A percentile compares a stretch with the other conserved stretches of the same genome.
Conservation (phyloP, 768 basidiomycete genomes). For the Boletus coccyginus region DNA sequence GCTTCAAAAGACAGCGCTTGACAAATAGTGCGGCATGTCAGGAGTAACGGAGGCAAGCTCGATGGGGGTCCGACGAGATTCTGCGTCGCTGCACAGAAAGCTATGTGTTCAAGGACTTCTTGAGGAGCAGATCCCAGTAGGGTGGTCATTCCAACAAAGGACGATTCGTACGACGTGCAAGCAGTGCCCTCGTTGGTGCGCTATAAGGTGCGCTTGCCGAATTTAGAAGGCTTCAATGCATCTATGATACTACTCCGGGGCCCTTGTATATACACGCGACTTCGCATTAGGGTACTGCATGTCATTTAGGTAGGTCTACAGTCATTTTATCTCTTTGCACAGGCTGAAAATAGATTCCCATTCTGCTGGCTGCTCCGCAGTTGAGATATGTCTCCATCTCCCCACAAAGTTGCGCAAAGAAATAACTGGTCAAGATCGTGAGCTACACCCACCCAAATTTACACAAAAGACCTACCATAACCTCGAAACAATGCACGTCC, state of each 20-base stretch:
- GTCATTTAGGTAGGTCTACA: conserved; percentile 2
- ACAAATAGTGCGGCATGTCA: conserved; percentile 47
- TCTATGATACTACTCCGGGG: not conserved
- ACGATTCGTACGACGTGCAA: not conserved
- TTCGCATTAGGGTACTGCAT: not conserved
- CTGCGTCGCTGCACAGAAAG: conserved; percentile 57
- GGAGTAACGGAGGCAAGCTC: conserved; percentile 53
- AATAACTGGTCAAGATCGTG: conserved; percentile 35
- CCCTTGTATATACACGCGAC: conserved; percentile 5
- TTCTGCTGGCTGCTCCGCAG: conserved; percentile 33
- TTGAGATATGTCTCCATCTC: conserved; percentile 38
- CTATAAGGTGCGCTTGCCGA: conserved; percentile 1
- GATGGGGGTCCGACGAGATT: conserved; percentile 59
- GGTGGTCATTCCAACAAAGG: conserved; percentile 8
- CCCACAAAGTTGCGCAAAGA: conserved; percentile 54
- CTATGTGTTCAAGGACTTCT: conserved; percentile 80
- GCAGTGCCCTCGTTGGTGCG: not conserved
- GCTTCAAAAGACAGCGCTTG: conserved; percentile 45
- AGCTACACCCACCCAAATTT: not conserved
- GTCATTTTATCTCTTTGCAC: conserved; percentile 36
- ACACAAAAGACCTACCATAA: conserved; percentile 36
- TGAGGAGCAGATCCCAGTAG: conserved; percentile 57
- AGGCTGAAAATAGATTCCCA: conserved; percentile 57
- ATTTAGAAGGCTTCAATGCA: not conserved
- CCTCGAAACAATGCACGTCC: conserved; percentile 45